Percentiles rank a stretch among this genome's conserved stretches.
phyloP scores from a whole-genome alignment of 169 alveolate genomes.

The Babesia caballi region DNA sequence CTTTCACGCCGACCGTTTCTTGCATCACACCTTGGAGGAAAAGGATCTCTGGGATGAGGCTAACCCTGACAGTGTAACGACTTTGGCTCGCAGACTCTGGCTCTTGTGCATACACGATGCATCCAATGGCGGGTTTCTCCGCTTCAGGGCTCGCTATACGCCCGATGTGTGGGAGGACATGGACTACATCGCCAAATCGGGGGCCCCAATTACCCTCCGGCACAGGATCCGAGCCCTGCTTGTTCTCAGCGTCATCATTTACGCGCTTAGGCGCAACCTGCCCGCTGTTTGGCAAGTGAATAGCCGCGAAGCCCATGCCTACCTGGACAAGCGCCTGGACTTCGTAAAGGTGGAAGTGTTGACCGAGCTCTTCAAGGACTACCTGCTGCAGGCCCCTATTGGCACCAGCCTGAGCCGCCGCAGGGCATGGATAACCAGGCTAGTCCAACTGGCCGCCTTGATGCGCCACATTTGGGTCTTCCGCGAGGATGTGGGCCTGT shows the following conservation, averaged over 20 bases:
- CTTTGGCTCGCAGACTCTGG: slow-evolving; percentile 43
- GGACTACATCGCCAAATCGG: slow-evolving; percentile 7
- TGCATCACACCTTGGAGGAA: slow-evolving; percentile 27
- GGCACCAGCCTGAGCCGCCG: slow-evolving; percentile 18
- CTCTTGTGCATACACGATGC: slow-evolving; percentile 22
- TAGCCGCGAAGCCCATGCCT: background rate
- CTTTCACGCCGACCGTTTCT: slow-evolving; percentile 26
- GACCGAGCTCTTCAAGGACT: slow-evolving; percentile 14
- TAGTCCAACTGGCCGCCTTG: slow-evolving; percentile 24
- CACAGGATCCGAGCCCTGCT: slow-evolving; percentile 8
- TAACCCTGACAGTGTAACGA: slow-evolving; percentile 11
- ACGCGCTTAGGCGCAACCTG: background rate
- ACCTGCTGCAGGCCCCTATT: background rate
- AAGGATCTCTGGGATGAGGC: background rate
- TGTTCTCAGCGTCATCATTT: background rate
- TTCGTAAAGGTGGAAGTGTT: slow-evolving; percentile 44
- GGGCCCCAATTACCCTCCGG: slow-evolving; percentile 7
- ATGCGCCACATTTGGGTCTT: slow-evolving; percentile 56
- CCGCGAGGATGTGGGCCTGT: slow-evolving; percentile 41
- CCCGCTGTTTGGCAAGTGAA: slow-evolving; percentile 52
- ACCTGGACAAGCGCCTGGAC: background rate
- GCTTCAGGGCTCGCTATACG: background rate
- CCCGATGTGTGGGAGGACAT: slow-evolving; percentile 16
- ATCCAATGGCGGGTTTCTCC: background rate
- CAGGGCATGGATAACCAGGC: slow-evolving; percentile 18